These are phyloP conservation scores for Musa schizocarpa DNA, from an alignment of 176 grass and related monocot genomes.

Conservation along the genomic window DNA sequence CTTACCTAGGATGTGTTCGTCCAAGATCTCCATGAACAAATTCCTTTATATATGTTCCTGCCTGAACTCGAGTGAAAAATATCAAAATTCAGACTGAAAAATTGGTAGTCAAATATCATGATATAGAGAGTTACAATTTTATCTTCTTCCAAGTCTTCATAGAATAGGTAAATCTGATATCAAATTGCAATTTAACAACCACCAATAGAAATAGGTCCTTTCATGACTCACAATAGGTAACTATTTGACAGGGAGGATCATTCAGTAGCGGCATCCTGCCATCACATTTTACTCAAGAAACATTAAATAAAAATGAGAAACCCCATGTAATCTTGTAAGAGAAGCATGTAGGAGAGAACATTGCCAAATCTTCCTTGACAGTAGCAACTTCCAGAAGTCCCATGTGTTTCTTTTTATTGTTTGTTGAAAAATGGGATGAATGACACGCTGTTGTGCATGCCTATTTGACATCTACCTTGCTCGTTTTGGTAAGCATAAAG, in stretches of 20 bases:
- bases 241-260: neutral
- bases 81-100: neutral
- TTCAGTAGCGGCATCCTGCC: no score
- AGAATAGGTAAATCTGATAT: neutral
- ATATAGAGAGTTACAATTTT: neutral
- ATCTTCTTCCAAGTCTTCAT: neutral
- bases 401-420: neutral
- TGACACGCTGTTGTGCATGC: neutral
- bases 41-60: slow-evolving; percentile 96
- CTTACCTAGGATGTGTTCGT: slow-evolving; percentile 80
- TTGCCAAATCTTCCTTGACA: no score
- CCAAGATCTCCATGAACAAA: slow-evolving; percentile 95
- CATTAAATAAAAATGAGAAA: no score
- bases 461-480: neutral
- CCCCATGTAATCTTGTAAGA: no score
- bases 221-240: neutral
- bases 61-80: slow-evolving; percentile 30
- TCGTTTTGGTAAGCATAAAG: no score
- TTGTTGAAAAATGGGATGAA: neutral
- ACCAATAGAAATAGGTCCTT: neutral
- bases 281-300: no score
- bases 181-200: neutral
- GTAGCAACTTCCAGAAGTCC: neutral
- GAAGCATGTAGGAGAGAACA: no score
- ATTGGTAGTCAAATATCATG: neutral